Evolutionary conservation across 805 yeast genomes (phyloP).

Genomic region (Barnettozyma sp.): DNA sequence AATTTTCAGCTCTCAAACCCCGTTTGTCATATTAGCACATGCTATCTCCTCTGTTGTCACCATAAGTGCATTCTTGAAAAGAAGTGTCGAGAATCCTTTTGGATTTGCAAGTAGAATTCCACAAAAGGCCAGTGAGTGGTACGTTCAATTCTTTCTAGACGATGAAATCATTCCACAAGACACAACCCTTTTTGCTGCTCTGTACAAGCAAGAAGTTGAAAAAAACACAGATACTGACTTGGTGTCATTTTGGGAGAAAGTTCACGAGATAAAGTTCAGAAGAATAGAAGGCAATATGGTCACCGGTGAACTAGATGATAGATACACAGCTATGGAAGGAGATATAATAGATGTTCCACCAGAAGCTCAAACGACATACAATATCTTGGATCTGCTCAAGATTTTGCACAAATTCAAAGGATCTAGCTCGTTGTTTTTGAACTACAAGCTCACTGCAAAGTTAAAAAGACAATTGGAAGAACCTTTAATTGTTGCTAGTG

Average conservation of each 20-base stretch:
- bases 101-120: constrained; percentile 18
- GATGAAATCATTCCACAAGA: constrained; percentile 54
- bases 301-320: constrained; percentile 20
- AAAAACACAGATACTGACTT: constrained; percentile 37
- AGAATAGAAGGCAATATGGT: constrained; percentile 28
- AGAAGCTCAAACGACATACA: constrained; percentile 2
- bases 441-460: constrained; percentile 80
- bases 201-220: constrained; percentile 43
- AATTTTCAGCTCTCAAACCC: constrained; percentile 22
- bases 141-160: constrained; percentile 51
- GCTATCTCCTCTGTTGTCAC: constrained; percentile 45
- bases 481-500: constrained; percentile 80
- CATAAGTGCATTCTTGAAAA: constrained; percentile 37
- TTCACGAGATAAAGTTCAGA: constrained; percentile 46
- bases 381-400: constrained; percentile 43
- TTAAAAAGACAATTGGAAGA: constrained; percentile 84
- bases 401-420: constrained; percentile 32
- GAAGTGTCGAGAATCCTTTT: constrained; percentile 27
- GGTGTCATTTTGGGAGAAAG: constrained; percentile 47
- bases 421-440: constrained; percentile 40
- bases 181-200: constrained; percentile 72
- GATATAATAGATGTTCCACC: constrained; percentile 20
- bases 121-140: constrained; percentile 20
- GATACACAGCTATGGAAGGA: constrained; percentile 27
- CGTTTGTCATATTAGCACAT: constrained; percentile 37